Base-by-base conservation (phyloP, 805 yeast species). In the Candida ficus region DNA sequence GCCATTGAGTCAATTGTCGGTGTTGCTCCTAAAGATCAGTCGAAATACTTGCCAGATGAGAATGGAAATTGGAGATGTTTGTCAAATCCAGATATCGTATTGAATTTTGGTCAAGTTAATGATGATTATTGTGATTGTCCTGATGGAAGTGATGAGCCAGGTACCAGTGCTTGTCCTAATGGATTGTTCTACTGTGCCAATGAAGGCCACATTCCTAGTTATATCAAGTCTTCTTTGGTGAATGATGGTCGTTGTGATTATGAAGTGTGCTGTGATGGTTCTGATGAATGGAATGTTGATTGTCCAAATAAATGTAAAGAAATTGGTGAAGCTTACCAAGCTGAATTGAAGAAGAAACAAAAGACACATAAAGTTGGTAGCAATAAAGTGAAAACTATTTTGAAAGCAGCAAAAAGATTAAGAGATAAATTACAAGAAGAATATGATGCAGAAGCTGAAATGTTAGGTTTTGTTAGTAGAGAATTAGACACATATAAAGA, bases 71-170 rank as follows among this genome's bases (percentile, higher is more conserved):
- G 93, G 87, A 61, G 67, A 6, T 91, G 98, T 64, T 59, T 91
- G 28, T 53, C 62, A 25, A 72, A 84, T 53, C 82, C 93, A 0
- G 72, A 76, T n/a, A 75, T 88, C 5, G 67, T 66, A 17, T 62
- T 91, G 16, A 68, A 80, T 30, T 67, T 68, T 38, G 66, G 66
- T 28, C 84, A 80, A 54, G 72, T 91, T 51, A 91, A 91, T 58
- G 97, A 93, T 60, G 83, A 89, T 52, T 82, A 73, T 56, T 91
- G 98, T 63, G 98, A 93, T 56, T 91, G 98, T 65, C 97, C 97
- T 0, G 99, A 93, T 63, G 98, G 98, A 0, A 79, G 90, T 5
- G 99, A 93, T 64, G 98, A 93, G 60, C 96, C 97, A 0, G 97
- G 97, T 0, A 91, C 98, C 1, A 67, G 82, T 29, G 96, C 96